A percentile compares a stretch with the other conserved stretches of the same genome.
These are phyloP conservation scores for Dryas alaskensis DNA, from an alignment of 306 rosid species.

Conservation along the genomic window DNA sequence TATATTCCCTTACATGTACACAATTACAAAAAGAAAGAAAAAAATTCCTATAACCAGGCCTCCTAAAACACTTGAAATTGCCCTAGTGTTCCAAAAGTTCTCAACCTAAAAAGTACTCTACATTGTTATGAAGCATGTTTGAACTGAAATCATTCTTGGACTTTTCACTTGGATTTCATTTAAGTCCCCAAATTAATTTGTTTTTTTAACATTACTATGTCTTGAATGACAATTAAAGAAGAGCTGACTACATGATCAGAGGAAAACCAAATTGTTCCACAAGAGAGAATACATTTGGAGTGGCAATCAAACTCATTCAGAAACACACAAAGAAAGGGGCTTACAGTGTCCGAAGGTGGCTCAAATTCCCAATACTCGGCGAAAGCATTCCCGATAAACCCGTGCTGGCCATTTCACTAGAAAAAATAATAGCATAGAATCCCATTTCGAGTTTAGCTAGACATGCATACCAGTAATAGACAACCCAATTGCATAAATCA, in stretches of 20 bases:
- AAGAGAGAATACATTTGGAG: neutral
- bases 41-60: neutral
- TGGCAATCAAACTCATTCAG: neutral
- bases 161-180: too few relatives aligned
- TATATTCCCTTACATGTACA: neutral
- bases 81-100: neutral
- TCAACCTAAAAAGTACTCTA: neutral
- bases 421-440: constrained; percentile 21
- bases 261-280: neutral
- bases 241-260: neutral
- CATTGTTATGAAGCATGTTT: neutral
- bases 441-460: constrained; percentile 5
- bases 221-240: too few relatives aligned
- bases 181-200: too few relatives aligned
- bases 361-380: constrained; percentile 78
- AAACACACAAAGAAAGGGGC: constrained; percentile 17
- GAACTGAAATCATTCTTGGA: neutral
- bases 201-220: too few relatives aligned
- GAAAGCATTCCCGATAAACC: constrained; percentile 77
- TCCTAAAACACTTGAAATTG: neutral
- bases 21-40: neutral
- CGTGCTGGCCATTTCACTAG: constrained; percentile 75
- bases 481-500: neutral
- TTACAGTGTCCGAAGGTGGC: constrained; percentile 77
- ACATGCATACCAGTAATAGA: constrained; percentile 8